A percentile compares a stretch with the other conserved stretches of the same genome.
Conservation (phyloP, 345 rosid species). For the Passiflora organensis region DNA sequence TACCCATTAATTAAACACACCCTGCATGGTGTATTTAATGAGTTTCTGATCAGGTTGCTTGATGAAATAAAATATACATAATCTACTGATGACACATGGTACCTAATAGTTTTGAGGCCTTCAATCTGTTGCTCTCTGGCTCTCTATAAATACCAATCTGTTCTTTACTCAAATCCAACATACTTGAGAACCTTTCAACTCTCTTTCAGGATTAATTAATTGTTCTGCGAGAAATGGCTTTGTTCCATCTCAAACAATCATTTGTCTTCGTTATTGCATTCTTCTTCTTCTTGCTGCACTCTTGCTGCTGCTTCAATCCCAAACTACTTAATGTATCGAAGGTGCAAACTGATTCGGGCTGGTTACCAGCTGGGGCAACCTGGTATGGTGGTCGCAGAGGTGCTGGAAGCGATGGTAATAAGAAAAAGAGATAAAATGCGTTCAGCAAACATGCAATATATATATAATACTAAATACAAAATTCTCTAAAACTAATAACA, state of each 20-base stretch:
- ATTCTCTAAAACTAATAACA: too few relatives aligned
- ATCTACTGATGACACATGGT: conserved; percentile 10
- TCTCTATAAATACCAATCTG: conserved; percentile 10
- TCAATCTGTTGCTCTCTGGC: not conserved
- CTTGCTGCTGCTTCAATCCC: conserved; percentile 34
- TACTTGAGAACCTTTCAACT: not conserved
- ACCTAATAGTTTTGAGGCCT: too few relatives aligned
- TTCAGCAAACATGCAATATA: not conserved
- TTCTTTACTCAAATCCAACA: not conserved
- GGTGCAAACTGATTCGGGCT: conserved; percentile 11
- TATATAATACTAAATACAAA: too few relatives aligned
- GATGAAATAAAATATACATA: not conserved
- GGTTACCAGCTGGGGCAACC: conserved; percentile 48
- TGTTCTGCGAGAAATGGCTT: not conserved
- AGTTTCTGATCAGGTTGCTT: conserved; percentile 1
- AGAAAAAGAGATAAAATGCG: too few relatives aligned
- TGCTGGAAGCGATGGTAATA: conserved; percentile 44
- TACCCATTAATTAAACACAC: too few relatives aligned
- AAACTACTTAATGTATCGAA: conserved; percentile 27
- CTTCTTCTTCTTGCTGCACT: not conserved
- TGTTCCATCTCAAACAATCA: not conserved
- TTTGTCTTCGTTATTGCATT: not conserved
- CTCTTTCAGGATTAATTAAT: not conserved
- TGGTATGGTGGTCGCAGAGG: conserved; percentile 59
- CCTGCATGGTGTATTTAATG: not conserved